phyloP scores from a whole-genome alignment of 129 eudicot genomes.

The Helianthus annuus region DNA sequence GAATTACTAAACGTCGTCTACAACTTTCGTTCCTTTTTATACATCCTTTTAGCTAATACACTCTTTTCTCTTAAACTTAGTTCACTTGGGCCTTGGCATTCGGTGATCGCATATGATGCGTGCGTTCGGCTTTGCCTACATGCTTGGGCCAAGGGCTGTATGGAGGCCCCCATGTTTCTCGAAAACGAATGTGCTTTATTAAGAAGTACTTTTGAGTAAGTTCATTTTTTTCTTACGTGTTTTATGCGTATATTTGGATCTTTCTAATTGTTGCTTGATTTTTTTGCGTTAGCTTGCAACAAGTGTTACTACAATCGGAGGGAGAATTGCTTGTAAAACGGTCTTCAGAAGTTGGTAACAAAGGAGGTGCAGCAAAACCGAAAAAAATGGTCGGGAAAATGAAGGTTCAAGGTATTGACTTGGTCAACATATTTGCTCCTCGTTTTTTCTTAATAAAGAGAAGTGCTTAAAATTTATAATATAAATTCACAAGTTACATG shows the following conservation, averaged over 20 bases:
- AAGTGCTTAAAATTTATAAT: neutral
- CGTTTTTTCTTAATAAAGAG: too few species aligned
- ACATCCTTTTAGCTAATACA: constrained; percentile 19
- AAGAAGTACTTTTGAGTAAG: constrained; percentile 67
- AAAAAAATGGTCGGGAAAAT: constrained; percentile 88
- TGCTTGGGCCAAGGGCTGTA: constrained; percentile 89
- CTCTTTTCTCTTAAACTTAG: constrained; percentile 35
- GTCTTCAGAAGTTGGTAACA: constrained; percentile 56
- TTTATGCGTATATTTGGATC: neutral
- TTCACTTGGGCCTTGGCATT: constrained; percentile 85
- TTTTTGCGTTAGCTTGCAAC: constrained; percentile 58
- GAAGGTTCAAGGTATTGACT: constrained; percentile 84
- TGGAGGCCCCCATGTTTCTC: constrained; percentile 82
- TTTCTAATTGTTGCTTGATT: constrained; percentile 14
- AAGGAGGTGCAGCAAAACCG: constrained; percentile 60
- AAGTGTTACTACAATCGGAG: constrained; percentile 73
- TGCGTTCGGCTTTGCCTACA: constrained; percentile 91
- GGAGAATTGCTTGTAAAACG: constrained; percentile 64
- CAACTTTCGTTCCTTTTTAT: constrained; percentile 3
- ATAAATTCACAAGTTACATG: neutral
- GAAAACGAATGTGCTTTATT: constrained; percentile 72
- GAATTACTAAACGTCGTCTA: neutral
- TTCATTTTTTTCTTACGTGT: constrained; percentile 18
- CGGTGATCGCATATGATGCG: constrained; percentile 81
- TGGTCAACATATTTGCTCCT: constrained; percentile 2